Percentiles rank a stretch among this genome's conserved stretches.
Evolutionary conservation across 78 protist genomes (phyloP).

Genomic region (Speleostelium caveatum): DNA sequence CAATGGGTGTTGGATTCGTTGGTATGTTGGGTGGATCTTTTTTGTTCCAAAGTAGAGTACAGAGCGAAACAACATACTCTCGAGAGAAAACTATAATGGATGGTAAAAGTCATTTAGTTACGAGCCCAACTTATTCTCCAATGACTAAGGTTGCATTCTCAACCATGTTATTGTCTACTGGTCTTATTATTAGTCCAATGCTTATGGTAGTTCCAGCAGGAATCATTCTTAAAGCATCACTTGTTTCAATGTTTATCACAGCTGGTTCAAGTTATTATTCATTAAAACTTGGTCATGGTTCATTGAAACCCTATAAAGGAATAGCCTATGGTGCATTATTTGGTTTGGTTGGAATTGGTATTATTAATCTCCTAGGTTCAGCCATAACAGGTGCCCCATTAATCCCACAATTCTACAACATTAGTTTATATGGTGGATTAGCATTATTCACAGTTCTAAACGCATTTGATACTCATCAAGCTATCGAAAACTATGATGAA

Average conservation of each 20-base stretch:
- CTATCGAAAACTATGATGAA: not conserved
- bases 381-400: not conserved
- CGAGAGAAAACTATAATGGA: too few relatives aligned
- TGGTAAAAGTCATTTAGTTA: not conserved
- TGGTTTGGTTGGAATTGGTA: not conserved
- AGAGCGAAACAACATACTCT: too few relatives aligned
- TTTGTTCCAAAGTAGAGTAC: not conserved
- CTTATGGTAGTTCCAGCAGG: not conserved
- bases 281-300: not conserved
- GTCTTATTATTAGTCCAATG: not conserved
- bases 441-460: slow-evolving; percentile 9
- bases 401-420: not conserved
- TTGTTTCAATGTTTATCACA: not conserved
- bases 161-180: not conserved
- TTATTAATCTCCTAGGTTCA: not conserved
- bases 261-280: not conserved
- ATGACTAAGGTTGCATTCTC: not conserved
- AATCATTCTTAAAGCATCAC: not conserved
- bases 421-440: not conserved
- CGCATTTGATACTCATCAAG: slow-evolving; percentile 6
- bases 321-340: not conserved
- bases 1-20: not conserved
- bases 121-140: not conserved
- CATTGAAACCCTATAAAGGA: not conserved
- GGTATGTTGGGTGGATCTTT: not conserved